Base-by-base conservation (phyloP, 2,329 filamentous ascomycete genomes). In the Penicillium verrucosum region DNA sequence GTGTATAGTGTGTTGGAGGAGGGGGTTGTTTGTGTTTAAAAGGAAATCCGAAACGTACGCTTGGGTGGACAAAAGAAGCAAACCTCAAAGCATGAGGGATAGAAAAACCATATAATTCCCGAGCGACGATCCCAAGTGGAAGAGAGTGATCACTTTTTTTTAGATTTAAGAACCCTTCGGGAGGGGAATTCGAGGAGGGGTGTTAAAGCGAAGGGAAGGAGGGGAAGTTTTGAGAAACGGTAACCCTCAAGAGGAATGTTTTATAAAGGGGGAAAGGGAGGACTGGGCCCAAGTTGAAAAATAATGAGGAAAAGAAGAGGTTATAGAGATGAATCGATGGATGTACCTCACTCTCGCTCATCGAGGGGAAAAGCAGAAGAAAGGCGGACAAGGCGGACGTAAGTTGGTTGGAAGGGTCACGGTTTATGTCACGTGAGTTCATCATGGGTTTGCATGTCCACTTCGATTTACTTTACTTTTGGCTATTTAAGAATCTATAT, bases 361-460 rank as follows among this genome's bases (percentile, higher is more conserved):
- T 52, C 57, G 61, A 66, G 60, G 60, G 64, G 61, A 65, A 61
- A 66, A 64, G 64, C 62, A 66, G 56, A 59, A 64, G 63, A 57
- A 63, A 60, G 60, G 54, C 46, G 63, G 55, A 59, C 46, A 64
- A 60, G 56, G 38, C 41, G 58, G 53, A 56, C 45, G 34, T 37
- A 49, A 50, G 57, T 58, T 58, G 57, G 53, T 61, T 27, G 54
- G 49, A 65, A 60, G 60, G 69, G 68, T 70, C 63, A 68, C 61
- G 60, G 56, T 59, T 51, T 51, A 57, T 61, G 64, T 73, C 70
- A 73, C 70, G 70, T 73, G 70, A 64, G 64, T 69, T 68, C 68
- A 67, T 71, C 68, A 72, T 70, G 65, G 64, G 65, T 63, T 67
- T 65, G 62, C 57, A 40, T 27, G 52, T 32, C 48, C 5, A 38